A percentile compares a stretch with the other conserved stretches of the same genome.
Evolutionary conservation across 169 alveolate species (phyloP).

Genomic region (Theileria annulata): DNA sequence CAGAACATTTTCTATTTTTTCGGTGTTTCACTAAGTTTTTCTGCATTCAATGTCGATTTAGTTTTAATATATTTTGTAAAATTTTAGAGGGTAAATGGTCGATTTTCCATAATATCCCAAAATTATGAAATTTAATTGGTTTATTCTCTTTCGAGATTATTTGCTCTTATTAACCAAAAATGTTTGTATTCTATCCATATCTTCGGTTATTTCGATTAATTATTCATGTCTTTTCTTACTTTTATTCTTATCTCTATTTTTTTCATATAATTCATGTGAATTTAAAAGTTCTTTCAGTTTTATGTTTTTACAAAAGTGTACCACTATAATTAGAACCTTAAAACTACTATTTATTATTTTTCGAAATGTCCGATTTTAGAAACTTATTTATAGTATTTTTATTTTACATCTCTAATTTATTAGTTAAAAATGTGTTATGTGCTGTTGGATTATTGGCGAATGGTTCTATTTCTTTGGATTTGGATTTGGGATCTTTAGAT

Average conservation of each 20-base stretch:
- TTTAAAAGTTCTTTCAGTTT: background rate
- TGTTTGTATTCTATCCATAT: background rate
- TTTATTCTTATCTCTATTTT: background rate
- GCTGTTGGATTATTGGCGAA: background rate
- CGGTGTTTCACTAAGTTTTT: background rate
- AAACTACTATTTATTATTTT: no score
- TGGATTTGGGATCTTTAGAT: background rate
- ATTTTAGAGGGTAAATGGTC: background rate
- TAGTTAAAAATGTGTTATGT: background rate
- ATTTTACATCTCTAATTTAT: background rate
- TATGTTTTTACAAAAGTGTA: background rate
- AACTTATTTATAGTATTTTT: no score
- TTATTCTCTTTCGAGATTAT: background rate
- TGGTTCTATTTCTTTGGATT: background rate
- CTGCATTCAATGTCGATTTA: background rate
- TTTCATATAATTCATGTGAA: background rate
- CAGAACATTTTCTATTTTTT: no score
- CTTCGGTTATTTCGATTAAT: background rate
- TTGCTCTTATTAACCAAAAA: background rate
- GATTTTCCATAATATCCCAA: background rate
- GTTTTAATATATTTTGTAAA: background rate
- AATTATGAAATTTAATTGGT: no score
- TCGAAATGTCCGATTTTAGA: background rate
- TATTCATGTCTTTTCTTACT: background rate
- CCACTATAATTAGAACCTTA: background rate